Evolutionary conservation across 768 basidiomycete species (phyloP).

Genomic region (Phaeotremella fagi): DNA sequence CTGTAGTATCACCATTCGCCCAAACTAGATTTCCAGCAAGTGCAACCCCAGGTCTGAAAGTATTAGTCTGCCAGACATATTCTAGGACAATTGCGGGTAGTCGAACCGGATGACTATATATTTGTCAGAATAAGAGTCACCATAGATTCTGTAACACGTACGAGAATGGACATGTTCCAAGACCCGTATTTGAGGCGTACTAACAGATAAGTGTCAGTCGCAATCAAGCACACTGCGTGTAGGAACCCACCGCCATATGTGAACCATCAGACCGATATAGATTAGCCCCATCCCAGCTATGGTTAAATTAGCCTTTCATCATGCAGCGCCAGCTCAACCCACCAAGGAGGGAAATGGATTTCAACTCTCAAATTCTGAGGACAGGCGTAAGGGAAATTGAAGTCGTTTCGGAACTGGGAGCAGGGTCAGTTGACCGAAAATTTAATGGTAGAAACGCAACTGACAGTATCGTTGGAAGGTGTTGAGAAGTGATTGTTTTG

Average conservation of each 20-base stretch:
- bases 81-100: constrained; percentile 42
- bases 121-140: not conserved
- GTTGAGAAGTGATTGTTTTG: constrained; percentile 19
- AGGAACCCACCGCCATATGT: constrained; percentile 26
- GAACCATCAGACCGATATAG: constrained; percentile 31
- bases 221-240: too few species aligned
- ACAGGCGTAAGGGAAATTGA: constrained; percentile 20
- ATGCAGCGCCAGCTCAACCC: not conserved
- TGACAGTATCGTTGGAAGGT: not conserved
- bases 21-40: constrained; percentile 26
- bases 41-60: constrained; percentile 45
- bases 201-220: too few species aligned
- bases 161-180: constrained; percentile 26
- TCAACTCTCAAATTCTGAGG: constrained; percentile 37
- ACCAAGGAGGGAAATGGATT: constrained; percentile 30
- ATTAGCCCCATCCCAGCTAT: constrained; percentile 41
- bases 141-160: not conserved
- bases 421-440: not conserved
- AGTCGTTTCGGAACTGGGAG: not conserved
- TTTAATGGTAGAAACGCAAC: not conserved
- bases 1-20: constrained; percentile 60
- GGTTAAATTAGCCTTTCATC: not conserved
- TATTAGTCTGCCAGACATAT: constrained; percentile 24
- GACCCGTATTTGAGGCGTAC: not conserved
- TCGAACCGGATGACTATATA: constrained; percentile 36